phyloP scores from a whole-genome alignment of 768 basidiomycete genomes.

The Suillus ampliporus region DNA sequence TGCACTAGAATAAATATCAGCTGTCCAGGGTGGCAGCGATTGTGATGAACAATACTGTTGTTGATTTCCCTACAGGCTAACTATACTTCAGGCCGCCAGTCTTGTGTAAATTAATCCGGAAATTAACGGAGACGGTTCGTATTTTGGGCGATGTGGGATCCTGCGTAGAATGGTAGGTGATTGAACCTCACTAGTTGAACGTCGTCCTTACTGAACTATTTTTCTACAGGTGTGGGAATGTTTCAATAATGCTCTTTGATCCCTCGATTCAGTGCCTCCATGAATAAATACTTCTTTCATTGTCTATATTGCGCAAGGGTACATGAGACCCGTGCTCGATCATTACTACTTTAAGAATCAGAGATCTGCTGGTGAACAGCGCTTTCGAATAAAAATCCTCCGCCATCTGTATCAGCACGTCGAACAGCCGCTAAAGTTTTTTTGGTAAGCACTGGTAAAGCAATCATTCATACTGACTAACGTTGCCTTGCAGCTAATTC shows the following conservation, averaged over 20 bases:
- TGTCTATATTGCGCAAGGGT: neutral
- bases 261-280: neutral
- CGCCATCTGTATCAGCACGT: neutral
- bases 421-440: neutral
- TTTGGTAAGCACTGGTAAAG: neutral
- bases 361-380: neutral
- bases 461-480: neutral
- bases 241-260: neutral
- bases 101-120: neutral
- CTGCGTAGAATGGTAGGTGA: neutral
- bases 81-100: neutral
- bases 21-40: neutral
- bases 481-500: neutral
- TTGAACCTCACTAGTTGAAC: neutral
- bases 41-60: too few relatives aligned
- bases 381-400: neutral
- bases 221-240: neutral
- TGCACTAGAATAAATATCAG: neutral
- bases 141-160: neutral
- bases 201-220: neutral
- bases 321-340: neutral
- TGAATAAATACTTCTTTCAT: neutral
- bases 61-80: neutral
- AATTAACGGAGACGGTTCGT: neutral
- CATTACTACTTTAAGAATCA: neutral